Evolutionary conservation across 2,329 filamentous ascomycete species (phyloP).

Genomic region (Aureobasidium sp.): DNA sequence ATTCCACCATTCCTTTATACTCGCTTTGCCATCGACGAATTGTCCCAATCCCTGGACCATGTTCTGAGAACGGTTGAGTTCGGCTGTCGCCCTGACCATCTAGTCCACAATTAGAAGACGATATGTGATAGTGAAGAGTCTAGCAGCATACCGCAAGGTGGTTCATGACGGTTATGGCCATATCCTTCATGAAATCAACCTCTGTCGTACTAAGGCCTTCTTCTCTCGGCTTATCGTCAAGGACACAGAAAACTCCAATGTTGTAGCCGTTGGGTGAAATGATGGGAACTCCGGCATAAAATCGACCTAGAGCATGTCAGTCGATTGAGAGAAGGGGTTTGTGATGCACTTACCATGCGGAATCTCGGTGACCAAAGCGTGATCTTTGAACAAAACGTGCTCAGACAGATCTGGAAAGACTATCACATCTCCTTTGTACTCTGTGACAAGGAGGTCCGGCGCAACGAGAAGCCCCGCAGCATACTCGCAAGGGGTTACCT

Average conservation of each 20-base stretch:
- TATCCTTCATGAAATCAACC: conserved; percentile 22
- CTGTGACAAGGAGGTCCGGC: neutral
- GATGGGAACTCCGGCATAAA: conserved; percentile 28
- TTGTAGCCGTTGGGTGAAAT: conserved; percentile 23
- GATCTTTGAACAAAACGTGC: conserved; percentile 26
- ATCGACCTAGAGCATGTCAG: conserved; percentile 18
- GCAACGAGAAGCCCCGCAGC: conserved; percentile 19
- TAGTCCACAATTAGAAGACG: conserved; percentile 7
- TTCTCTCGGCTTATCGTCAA: conserved; percentile 23
- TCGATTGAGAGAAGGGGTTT: neutral
- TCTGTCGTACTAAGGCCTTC: conserved; percentile 17
- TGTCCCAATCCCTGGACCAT: conserved; percentile 18
- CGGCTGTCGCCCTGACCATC: conserved; percentile 25
- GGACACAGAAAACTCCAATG: conserved; percentile 26
- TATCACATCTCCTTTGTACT: conserved; percentile 18
- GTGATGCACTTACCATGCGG: neutral
- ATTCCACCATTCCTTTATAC: conserved; percentile 10
- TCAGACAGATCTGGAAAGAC: conserved; percentile 21
- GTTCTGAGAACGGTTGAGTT: conserved; percentile 18
- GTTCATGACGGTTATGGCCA: conserved; percentile 23
- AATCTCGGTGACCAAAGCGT: conserved; percentile 21
- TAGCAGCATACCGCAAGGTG: conserved; percentile 20
- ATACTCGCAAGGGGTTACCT: conserved; percentile 22
- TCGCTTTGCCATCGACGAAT: conserved; percentile 18
- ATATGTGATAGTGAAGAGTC: no score